phyloP scores from a whole-genome alignment of 148 eudicot species.

The Rhododendron simsii region DNA sequence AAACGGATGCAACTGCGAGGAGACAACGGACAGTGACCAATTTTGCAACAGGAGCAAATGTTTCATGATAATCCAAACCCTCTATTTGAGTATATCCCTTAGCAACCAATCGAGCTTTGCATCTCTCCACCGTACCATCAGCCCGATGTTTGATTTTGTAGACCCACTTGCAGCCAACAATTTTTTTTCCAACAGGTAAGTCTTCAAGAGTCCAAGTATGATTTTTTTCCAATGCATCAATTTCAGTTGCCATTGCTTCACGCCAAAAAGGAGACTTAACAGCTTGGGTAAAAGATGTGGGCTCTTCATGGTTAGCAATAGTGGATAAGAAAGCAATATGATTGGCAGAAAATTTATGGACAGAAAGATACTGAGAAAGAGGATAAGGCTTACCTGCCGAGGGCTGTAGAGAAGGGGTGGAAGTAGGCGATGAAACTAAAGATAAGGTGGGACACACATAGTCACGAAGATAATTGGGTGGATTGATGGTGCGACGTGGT shows the following conservation, averaged over 20 bases:
- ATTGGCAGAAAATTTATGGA: not conserved
- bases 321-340: not conserved
- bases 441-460: not conserved
- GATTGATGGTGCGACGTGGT: not conserved
- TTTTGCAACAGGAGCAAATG: conserved; percentile 3
- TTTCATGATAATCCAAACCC: not conserved
- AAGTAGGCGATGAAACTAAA: not conserved
- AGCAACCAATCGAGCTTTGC: not conserved
- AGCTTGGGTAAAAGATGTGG: too few relatives aligned
- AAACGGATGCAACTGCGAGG: not conserved
- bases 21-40: not conserved
- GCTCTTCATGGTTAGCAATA: too few relatives aligned
- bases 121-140: not conserved
- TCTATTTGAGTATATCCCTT: not conserved
- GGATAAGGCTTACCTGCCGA: not conserved
- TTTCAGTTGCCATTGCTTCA: too few relatives aligned
- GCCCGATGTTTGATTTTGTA: too few relatives aligned
- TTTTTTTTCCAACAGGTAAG: too few relatives aligned
- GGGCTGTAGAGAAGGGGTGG: not conserved
- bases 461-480: not conserved
- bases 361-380: not conserved
- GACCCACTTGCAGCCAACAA: too few relatives aligned
- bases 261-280: too few relatives aligned
- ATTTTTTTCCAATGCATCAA: too few relatives aligned
- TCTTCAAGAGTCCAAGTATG: too few relatives aligned